These are phyloP conservation scores for Aspergillus udagawae DNA, from an alignment of 2,329 filamentous ascomycete species.

Conservation along the genomic window DNA sequence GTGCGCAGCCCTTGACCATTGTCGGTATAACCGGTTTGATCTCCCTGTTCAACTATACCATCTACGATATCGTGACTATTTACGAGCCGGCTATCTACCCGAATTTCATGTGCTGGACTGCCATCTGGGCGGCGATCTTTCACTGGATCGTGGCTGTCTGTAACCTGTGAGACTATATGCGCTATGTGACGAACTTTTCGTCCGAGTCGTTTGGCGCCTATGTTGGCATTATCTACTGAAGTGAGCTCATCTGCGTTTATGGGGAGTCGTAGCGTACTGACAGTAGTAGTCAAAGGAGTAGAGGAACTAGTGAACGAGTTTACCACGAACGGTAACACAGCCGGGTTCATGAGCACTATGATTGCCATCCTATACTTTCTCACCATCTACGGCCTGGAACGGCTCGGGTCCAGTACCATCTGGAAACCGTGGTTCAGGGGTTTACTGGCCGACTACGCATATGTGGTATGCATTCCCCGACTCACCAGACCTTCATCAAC, in stretches of 20 bases:
- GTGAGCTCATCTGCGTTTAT: slow-evolving; percentile 22
- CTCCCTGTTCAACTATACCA: slow-evolving; percentile 56
- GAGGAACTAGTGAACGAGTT: slow-evolving; percentile 54
- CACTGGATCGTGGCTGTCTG: slow-evolving; percentile 54
- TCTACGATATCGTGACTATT: slow-evolving; percentile 52
- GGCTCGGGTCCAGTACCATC: slow-evolving; percentile 48
- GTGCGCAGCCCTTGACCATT: slow-evolving; percentile 53
- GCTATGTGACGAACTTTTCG: slow-evolving; percentile 56
- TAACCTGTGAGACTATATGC: slow-evolving; percentile 56
- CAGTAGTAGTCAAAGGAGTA: slow-evolving; percentile 50
- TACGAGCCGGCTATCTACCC: slow-evolving; percentile 51
- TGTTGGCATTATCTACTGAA: slow-evolving; percentile 54
- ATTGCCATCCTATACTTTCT: slow-evolving; percentile 52
- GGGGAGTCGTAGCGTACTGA: not conserved
- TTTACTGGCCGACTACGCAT: slow-evolving; percentile 51
- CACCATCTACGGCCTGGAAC: slow-evolving; percentile 48
- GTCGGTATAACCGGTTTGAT: slow-evolving; percentile 56
- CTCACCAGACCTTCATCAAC: no score
- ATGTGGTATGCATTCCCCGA: slow-evolving; percentile 33
- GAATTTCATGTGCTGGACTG: slow-evolving; percentile 54
- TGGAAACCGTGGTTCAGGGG: slow-evolving; percentile 44
- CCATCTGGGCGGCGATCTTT: slow-evolving; percentile 55
- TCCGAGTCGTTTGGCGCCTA: slow-evolving; percentile 53
- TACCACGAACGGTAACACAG: slow-evolving; percentile 33
- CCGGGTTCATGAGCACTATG: slow-evolving; percentile 48